Base-by-base conservation (phyloP, 2,329 filamentous ascomycete genomes). In the Graphilbum sp. region DNA sequence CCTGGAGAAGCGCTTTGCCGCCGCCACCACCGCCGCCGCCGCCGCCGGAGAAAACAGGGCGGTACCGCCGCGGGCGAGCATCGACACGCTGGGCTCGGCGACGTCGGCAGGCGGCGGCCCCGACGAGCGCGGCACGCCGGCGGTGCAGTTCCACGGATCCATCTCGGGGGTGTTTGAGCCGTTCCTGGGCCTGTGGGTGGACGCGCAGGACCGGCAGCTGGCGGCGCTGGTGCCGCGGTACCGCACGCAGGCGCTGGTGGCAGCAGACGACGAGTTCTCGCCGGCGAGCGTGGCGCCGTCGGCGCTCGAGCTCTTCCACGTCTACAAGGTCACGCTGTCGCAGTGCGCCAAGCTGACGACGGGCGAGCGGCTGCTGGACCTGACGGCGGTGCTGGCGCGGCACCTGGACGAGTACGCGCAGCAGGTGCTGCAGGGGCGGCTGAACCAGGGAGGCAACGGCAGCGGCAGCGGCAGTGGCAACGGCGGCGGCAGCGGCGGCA, bases 121-220 rank as follows among this genome's bases (percentile, higher is more conserved):
- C 73, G 11, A 11, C 21, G 21, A 24, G 6, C 6, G 21, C 21
- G 21, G 21, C 21, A 24, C 21, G 21, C 6, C 21, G 21, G 21
- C 21, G 11, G 21, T 11, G 6, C 5, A 11, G 39, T 95, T 95
- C 55, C 80, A 83, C 39, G 85, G 93, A 40, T 79, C 84, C 4
- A 94, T 98, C 43, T 96, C 90, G 0, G 85, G 92, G 44, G 90
- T 90, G 1, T 98, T 98, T 52, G 90, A 96, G 58, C 90, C 90
- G 1, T 98, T 96, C 55, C 69, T 98, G 46, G 94, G 85, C 53
- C 63, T 98, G 4, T 98, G 90, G 90, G 86, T 98, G 2, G 88
- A 96, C 43, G 88, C 85, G 10, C 90, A 96, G 57, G 88, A 95
- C 57, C 88, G 77, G 56, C 79, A 93, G 50, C 66, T 96, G 41